Evolutionary conservation across 805 yeast genomes (phyloP), one percentile per base, ranked within the genome.

Genomic region (Saturnispora mendoncae): DNA sequence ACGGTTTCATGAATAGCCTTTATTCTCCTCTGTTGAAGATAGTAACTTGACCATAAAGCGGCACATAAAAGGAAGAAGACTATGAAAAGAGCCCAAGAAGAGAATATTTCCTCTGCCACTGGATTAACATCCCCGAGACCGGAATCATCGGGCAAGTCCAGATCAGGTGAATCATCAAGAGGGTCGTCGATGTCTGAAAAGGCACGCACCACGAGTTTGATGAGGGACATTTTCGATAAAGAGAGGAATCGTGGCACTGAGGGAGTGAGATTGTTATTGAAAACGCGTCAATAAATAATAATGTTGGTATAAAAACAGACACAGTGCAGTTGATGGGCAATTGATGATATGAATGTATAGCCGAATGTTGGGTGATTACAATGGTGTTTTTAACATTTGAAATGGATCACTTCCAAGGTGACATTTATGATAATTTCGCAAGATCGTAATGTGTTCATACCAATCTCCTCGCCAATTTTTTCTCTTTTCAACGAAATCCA

Each of bases 1-100:
- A 92, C 97, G 0, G 98, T 92, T 64, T 92, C 99, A 62, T 92
- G 99, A n/a, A 92, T 76, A 3, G 95, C 94, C 61, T 85, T 88
- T 53, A 92, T 90, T 49, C 92, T 73, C 52, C 85, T 74, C 54
- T 86, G 95, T 55, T 90, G 95, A 37, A 92, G 68, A 57, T 84
- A 90, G 62, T 90, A 92, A 24, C 94, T 81, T 3, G 96, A 85
- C 97, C 97, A 92, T 39, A 92, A 66, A 0, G 98, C 96, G 7
- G 88, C 74, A 44, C 90, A 82, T 35, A 92, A 66, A 34, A 92
- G 67, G 43, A 83, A 76, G 37, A 92, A 60, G 48, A 92, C 69
- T 45, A 92, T 94, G 61, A 87, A 88, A 24, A 92, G 65, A 0
- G 98, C 97, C 99, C 98, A 92, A 0, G 97, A 86, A 4, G 95